Base-by-base conservation (phyloP, 306 rosid genomes). In the Castanea sativa region DNA sequence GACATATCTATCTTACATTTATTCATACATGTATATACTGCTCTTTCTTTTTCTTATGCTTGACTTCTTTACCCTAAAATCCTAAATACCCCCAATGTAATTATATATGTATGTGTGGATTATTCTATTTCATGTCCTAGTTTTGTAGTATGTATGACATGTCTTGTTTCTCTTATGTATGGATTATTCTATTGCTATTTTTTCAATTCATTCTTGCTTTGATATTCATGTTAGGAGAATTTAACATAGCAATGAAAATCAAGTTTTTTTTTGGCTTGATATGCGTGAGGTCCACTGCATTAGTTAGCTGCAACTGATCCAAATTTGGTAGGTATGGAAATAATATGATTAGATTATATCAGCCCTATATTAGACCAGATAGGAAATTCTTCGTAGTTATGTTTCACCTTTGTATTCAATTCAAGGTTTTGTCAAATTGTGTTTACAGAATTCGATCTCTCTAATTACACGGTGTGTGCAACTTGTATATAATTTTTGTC, bases 31-130 rank as follows among this genome's bases (percentile, higher is more conserved):
- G 6, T 51, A 53, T 69, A 11, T 15, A 25, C 60, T 79, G 61
- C 75, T 58, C 57, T 58, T 75, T 78, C 64, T 38, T 45, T 61
- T 65, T 20, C 60, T 84, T 68, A 45, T 13, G 23, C 9, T 19
- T 35, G 23, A 38, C 33, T 58, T 23, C 43, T 56, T 58, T 4
- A 14, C 16, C 3, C 16, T 1, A 7, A 38, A 35, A 14, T 9
- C 3, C 16, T 1, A 7, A 38, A 35, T 11, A 21, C 25, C 41
- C 68, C 58, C 20, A 11, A 69, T 16, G 51, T 35, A n/a, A 33
- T 8, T 29, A 38, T 64, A 32, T 30, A 19, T 45, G 41, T 59
- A n/a, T 57, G 30, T 51, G 16, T 49, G 53, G 53, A 49, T 49
- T 49, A 13, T 13, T 49, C 53, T 12, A 49, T 49, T 49, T 49